Percentiles rank a stretch among this genome's conserved stretches.
These are phyloP conservation scores for Aphanocladium album DNA, from an alignment of 2,329 filamentous ascomycete species.

Conservation along the genomic window DNA sequence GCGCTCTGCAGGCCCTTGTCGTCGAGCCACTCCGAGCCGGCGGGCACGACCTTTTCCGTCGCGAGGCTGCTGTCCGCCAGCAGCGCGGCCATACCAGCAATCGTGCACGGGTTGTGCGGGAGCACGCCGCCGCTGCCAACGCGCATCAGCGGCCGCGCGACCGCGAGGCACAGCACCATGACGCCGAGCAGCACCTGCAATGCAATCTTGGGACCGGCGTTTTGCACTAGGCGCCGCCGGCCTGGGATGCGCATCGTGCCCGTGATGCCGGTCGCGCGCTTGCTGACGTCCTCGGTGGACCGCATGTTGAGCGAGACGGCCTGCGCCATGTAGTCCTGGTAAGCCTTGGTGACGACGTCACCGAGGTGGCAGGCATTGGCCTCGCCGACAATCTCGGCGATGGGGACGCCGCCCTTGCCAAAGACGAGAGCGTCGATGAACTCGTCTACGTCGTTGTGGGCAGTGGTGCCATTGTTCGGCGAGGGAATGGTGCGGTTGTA, in stretches of 20 bases:
- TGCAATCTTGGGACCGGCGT: slow-evolving; percentile 22
- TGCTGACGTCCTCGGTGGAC: slow-evolving; percentile 2
- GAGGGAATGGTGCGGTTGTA: slow-evolving; percentile 17
- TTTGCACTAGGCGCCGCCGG: slow-evolving; percentile 21
- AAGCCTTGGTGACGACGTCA: slow-evolving; percentile 17
- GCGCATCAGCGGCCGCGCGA: slow-evolving; percentile 20
- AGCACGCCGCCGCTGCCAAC: slow-evolving; percentile 21
- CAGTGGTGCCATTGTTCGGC: background rate
- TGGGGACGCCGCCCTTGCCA: slow-evolving; percentile 11
- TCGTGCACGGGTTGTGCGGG: slow-evolving; percentile 26
- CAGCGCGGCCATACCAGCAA: slow-evolving; percentile 23
- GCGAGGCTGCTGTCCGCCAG: slow-evolving; percentile 24
- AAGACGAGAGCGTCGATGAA: slow-evolving; percentile 19
- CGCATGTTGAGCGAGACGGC: slow-evolving; percentile 24
- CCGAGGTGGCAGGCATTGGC: slow-evolving; percentile 16
- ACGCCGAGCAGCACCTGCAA: slow-evolving; percentile 26
- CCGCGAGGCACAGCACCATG: slow-evolving; percentile 23
- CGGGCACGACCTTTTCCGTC: slow-evolving; percentile 17
- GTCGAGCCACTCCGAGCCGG: slow-evolving; percentile 23
- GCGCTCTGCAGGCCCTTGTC: slow-evolving; percentile 18
- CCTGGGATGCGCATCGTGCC: slow-evolving; percentile 13
- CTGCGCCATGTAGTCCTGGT: slow-evolving; percentile 24
- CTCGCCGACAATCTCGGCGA: slow-evolving; percentile 16
- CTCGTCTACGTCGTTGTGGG: slow-evolving; percentile 17
- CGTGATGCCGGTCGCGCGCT: slow-evolving; percentile 13